Conservation (phyloP, 805 yeast species). For the Yarrowia porcina region DNA sequence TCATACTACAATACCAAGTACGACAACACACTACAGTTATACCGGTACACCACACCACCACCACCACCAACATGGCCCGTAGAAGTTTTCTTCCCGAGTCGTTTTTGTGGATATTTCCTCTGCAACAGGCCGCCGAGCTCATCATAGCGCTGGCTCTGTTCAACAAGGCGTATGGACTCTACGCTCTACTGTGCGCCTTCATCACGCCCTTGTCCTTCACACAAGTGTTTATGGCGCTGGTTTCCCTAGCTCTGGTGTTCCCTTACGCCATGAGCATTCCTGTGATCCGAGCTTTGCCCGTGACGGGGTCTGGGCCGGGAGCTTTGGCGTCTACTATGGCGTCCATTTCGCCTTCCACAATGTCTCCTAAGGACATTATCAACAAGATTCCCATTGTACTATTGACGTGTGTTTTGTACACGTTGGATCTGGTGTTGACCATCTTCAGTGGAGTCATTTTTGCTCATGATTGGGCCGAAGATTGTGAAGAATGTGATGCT, state of each 20-base stretch:
- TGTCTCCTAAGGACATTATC: constrained; percentile 24
- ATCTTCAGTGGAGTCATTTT: background rate
- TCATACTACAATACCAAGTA: no score
- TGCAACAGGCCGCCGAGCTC: constrained; percentile 24
- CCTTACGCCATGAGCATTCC: constrained; percentile 21
- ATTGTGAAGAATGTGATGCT: background rate
- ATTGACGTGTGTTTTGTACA: constrained; percentile 10
- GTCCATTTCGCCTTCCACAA: constrained; percentile 17
- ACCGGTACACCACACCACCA: background rate
- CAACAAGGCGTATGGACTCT: constrained; percentile 25
- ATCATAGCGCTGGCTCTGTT: constrained; percentile 18
- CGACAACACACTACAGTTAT: no score
- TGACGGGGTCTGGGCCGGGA: background rate
- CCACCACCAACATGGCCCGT: constrained; percentile 10
- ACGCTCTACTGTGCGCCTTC: constrained; percentile 15
- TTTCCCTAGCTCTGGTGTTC: background rate
- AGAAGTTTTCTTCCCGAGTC: constrained; percentile 21
- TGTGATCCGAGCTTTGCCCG: constrained; percentile 18
- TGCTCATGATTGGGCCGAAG: constrained; percentile 11
- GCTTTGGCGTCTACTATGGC: constrained; percentile 20
- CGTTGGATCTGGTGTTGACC: constrained; percentile 17
- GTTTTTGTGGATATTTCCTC: constrained; percentile 18
- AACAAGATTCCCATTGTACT: constrained; percentile 18
- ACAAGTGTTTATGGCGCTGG: constrained; percentile 19
- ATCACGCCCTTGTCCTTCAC: constrained; percentile 11